Conservation (phyloP, 441 rosid species). For the Arabidopsis hybrid region DNA sequence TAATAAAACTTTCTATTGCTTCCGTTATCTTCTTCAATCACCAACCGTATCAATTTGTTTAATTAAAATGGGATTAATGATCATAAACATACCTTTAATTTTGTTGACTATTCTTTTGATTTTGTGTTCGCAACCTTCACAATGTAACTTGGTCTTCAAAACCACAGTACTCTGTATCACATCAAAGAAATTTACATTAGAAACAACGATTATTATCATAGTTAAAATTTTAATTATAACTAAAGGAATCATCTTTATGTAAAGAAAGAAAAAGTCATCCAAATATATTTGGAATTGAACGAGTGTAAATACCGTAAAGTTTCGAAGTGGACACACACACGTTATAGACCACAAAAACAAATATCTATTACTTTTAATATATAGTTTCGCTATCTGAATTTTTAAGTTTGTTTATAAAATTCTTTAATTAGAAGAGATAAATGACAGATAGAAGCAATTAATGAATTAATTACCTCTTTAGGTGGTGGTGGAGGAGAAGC, state of each 20-base stretch:
- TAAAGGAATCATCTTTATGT: not conserved
- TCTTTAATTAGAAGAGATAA: not conserved
- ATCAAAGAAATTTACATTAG: slow-evolving; percentile 23
- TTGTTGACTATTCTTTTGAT: slow-evolving; percentile 62
- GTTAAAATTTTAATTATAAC: not conserved
- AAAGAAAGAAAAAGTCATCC: not conserved
- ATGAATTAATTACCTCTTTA: slow-evolving; percentile 60
- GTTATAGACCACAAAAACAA: slow-evolving; percentile 31
- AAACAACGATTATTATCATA: not conserved
- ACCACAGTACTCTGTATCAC: slow-evolving; percentile 72
- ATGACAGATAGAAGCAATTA: not conserved
- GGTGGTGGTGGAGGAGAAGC: slow-evolving; percentile 54
- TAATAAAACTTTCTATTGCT: slow-evolving; percentile 24
- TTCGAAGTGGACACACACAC: slow-evolving; percentile 43
- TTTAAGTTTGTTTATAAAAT: not conserved
- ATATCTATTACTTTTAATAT: not conserved
- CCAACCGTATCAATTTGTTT: slow-evolving; percentile 33
- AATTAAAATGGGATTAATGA: not conserved
- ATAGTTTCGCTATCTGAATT: slow-evolving; percentile 14
- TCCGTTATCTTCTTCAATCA: slow-evolving; percentile 33
- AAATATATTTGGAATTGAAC: not conserved
- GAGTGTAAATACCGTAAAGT: slow-evolving; percentile 38
- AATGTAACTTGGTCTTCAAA: slow-evolving; percentile 75
- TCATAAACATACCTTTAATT: slow-evolving; percentile 53
- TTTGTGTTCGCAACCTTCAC: slow-evolving; percentile 79